Percentiles rank a stretch among this genome's conserved stretches.
Conservation (phyloP, 1,139 yeast genomes). For the Keqinozyma sinolaborantium region DNA sequence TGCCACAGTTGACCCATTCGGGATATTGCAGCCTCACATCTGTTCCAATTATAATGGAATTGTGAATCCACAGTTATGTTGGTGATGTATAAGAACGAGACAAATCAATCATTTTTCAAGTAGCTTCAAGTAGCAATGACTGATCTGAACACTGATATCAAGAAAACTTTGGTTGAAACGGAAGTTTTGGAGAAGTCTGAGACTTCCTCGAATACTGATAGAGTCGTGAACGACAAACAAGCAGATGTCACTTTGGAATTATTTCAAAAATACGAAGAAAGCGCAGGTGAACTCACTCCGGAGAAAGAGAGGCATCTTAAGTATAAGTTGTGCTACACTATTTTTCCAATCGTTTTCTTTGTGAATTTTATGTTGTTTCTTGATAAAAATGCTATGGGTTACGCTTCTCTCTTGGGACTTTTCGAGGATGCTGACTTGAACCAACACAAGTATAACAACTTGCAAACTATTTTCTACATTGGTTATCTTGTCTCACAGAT, state of each 20-base stretch:
- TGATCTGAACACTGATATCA: too few relatives aligned
- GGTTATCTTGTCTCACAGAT: slow-evolving; percentile 5
- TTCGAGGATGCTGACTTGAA: slow-evolving; percentile 35
- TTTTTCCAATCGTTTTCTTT: slow-evolving; percentile 24
- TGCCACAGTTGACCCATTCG: too few relatives aligned
- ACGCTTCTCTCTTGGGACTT: slow-evolving; percentile 38
- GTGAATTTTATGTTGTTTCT: slow-evolving; percentile 35
- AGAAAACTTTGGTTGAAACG: too few relatives aligned
- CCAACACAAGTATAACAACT: slow-evolving; percentile 29
- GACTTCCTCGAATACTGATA: too few relatives aligned
- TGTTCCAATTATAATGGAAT: too few relatives aligned
- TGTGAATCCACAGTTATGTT: too few relatives aligned
- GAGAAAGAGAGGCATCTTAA: slow-evolving; percentile 28
- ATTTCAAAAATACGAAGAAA: slow-evolving; percentile 24
- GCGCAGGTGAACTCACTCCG: slow-evolving; percentile 27
- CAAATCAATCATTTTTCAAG: too few relatives aligned
- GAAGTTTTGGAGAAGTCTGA: too few relatives aligned
- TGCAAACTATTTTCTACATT: slow-evolving; percentile 21
- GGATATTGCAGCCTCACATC: too few relatives aligned
- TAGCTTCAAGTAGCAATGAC: too few relatives aligned
- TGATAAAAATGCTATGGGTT: slow-evolving; percentile 44
- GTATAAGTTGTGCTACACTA: slow-evolving; percentile 26
- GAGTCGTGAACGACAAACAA: slow-evolving; percentile 24
- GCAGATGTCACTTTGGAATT: slow-evolving; percentile 38
- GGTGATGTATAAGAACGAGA: too few relatives aligned